Base-by-base conservation (phyloP, 345 rosid species). In the Syzygium aqueum region DNA sequence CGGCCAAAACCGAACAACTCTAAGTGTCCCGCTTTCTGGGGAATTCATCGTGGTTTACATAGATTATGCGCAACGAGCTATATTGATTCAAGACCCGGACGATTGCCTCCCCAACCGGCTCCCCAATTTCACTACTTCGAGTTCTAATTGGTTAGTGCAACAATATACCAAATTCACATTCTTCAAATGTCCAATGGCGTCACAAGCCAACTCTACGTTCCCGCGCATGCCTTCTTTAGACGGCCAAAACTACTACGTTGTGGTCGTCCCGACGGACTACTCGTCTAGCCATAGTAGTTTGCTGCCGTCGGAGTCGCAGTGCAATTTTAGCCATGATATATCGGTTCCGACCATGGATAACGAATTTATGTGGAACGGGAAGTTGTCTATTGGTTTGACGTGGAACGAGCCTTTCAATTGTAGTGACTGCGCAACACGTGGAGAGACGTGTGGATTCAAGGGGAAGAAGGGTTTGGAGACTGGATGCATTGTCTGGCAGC, bases 371-470 rank as follows among this genome's bases (percentile, higher is more conserved):
- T 43, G 46, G 46, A 43, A 43, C 46, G 46, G 46, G 46, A 43
- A 43, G 46, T 43, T 43, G 46, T 43, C 46, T 51, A 17, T 89
- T 30, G 52, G 13, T 57, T 86, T 91, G 80, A 82, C 61, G 22
- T 91, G 92, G 92, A 59, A 9, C 11, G 51, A 61, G 53, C 91
- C 92, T 43, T 10, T 4, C 6, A 19, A 53, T 78, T 91, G 92
- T 84, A 30, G 2, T 23, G 9, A 1, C 53, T 91, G 90, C 57
- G 91, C 89, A 86, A 51, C 15, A 10, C 28, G 23, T 23, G 87
- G 61, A 46, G 84, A 77, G 78, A 53, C 16, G 84, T 91, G 92
- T 78, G 30, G 85, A 67, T 87, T 87, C 87, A 84, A 63, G 80
- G 50, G 77, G 27, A 51, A 84, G 11, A n/a, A n/a, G 11, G 87